These are phyloP conservation scores for Phytophthora palmivora DNA, from an alignment of 352 stramenopile genomes.

Conservation along the genomic window DNA sequence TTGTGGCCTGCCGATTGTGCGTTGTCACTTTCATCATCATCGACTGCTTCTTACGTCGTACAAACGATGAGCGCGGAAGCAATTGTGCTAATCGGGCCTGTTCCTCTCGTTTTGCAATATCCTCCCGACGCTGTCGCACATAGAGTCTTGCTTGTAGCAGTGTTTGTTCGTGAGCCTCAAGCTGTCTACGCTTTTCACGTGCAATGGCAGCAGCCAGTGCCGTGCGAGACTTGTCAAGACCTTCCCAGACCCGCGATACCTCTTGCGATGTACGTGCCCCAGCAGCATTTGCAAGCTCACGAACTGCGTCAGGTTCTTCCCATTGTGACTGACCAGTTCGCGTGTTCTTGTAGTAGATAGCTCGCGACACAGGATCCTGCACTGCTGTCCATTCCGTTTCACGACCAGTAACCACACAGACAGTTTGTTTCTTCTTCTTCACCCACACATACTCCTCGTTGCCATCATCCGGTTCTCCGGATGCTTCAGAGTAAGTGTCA, in stretches of 20 bases:
- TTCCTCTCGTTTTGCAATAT: constrained; percentile 64
- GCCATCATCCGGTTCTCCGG: constrained; percentile 24
- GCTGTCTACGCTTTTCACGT: constrained; percentile 51
- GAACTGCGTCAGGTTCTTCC: constrained; percentile 71
- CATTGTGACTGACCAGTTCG: constrained; percentile 71
- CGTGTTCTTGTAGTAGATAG: constrained; percentile 81
- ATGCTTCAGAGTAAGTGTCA: constrained; percentile 10
- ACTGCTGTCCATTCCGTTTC: constrained; percentile 70
- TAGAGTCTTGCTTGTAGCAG: constrained; percentile 46
- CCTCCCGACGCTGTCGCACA: constrained; percentile 54
- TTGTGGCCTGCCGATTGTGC: constrained; percentile 32
- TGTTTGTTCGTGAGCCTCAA: constrained; percentile 39
- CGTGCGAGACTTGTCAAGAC: constrained; percentile 52
- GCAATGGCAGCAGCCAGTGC: constrained; percentile 50
- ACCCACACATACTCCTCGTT: constrained; percentile 75
- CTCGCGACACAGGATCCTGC: constrained; percentile 57
- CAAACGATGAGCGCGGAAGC: constrained; percentile 70
- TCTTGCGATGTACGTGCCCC: constrained; percentile 61
- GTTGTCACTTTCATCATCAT: constrained; percentile 67
- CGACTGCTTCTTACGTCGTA: constrained; percentile 70
- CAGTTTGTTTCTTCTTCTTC: constrained; percentile 76
- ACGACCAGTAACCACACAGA: constrained; percentile 68
- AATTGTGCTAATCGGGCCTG: constrained; percentile 63
- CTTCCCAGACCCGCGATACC: constrained; percentile 62
- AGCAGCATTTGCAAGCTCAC: constrained; percentile 56